Percentiles rank a stretch among this genome's conserved stretches.
Evolutionary conservation across 495 filamentous ascomycete genomes (phyloP).

Genomic region (Platismatia glauca): DNA sequence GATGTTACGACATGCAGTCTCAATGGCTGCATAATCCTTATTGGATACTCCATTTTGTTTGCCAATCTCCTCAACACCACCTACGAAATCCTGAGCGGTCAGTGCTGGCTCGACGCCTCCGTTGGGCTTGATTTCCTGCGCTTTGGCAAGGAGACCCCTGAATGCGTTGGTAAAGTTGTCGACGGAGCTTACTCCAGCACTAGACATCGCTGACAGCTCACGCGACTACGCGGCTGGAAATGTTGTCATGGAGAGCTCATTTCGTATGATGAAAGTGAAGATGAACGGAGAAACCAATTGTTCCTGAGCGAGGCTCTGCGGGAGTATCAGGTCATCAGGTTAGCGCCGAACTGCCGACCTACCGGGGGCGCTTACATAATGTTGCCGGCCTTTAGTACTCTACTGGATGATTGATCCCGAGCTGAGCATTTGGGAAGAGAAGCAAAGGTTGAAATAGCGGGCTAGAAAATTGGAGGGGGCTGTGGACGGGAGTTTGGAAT

Average conservation of each 20-base stretch:
- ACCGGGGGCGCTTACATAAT: no score
- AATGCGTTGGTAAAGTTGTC: constrained; percentile 47
- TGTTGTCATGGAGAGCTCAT: background rate
- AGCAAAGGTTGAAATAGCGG: no score
- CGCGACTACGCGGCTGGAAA: background rate
- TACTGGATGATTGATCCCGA: no score
- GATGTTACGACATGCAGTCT: constrained; percentile 66
- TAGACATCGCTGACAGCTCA: constrained; percentile 35
- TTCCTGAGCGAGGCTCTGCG: constrained; percentile 28
- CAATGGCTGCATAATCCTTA: constrained; percentile 51
- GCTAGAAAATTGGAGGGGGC: no score
- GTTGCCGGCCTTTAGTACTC: no score
- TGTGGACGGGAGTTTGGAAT: no score
- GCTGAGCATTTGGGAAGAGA: no score
- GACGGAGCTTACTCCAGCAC: constrained; percentile 45
- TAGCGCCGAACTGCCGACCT: no score
- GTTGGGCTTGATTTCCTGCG: constrained; percentile 54
- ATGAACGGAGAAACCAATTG: background rate
- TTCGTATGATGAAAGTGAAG: background rate
- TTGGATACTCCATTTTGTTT: constrained; percentile 17
- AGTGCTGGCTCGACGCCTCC: constrained; percentile 71
- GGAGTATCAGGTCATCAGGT: background rate
- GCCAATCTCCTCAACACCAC: constrained; percentile 24
- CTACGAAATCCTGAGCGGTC: constrained; percentile 38
- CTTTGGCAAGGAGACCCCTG: constrained; percentile 52